Percentiles rank a stretch among this genome's conserved stretches.
These are phyloP conservation scores for Phaeotremella fagi DNA, from an alignment of 768 basidiomycete species.

Conservation along the genomic window DNA sequence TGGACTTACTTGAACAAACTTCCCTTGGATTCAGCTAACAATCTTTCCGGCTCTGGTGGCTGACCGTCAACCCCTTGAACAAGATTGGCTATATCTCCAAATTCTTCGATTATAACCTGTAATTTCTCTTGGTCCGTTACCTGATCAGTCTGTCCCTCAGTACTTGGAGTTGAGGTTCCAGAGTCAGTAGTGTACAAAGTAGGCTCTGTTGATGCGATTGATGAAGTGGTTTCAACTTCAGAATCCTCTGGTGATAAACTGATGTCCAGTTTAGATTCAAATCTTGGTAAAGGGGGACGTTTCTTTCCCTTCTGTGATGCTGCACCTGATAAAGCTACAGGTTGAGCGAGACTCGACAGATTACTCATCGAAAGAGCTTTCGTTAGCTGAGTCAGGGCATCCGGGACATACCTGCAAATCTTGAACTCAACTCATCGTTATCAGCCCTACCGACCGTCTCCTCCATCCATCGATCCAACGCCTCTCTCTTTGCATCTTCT, in stretches of 20 bases:
- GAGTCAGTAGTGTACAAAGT: too few species aligned
- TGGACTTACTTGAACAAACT: conserved; percentile 43
- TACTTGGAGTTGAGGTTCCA: background rate
- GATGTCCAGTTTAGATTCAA: conserved; percentile 2
- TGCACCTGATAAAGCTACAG: background rate
- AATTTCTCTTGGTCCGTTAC: conserved; percentile 55
- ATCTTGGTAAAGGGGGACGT: conserved; percentile 1
- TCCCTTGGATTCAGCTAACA: conserved; percentile 58
- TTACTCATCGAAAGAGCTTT: conserved; percentile 8
- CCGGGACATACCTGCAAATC: conserved; percentile 23
- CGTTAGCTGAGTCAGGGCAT: background rate
- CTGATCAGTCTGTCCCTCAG: background rate
- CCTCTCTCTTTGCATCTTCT: background rate
- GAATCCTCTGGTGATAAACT: background rate
- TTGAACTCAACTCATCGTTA: conserved; percentile 14
- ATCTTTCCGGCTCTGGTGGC: conserved; percentile 50
- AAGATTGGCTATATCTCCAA: conserved; percentile 53
- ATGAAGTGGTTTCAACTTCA: too few species aligned
- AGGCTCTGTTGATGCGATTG: too few species aligned
- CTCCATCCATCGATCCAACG: conserved; percentile 14
- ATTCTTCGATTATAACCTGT: conserved; percentile 56
- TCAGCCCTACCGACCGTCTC: conserved; percentile 10
- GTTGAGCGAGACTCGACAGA: background rate
- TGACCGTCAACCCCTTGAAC: conserved; percentile 25
- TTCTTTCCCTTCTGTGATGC: conserved; percentile 8